phyloP scores from a whole-genome alignment of 768 basidiomycete genomes.

The Tulasnella sp. region DNA sequence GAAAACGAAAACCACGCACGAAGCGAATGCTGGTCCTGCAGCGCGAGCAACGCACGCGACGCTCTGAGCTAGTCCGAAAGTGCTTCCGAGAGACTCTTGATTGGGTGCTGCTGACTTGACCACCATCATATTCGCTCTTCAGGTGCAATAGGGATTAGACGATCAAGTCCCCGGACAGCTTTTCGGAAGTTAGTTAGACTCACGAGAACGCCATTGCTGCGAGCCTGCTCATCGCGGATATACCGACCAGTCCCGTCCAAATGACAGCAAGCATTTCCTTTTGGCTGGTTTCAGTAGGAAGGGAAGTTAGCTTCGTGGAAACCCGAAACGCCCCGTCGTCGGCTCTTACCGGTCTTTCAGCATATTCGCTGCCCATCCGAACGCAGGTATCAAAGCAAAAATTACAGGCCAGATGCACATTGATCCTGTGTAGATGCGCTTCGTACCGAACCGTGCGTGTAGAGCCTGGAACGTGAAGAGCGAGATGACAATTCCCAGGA shows the following conservation, averaged over 20 bases:
- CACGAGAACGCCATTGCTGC: slow-evolving; percentile 13
- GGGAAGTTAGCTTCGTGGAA: neutral
- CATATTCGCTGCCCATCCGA: slow-evolving; percentile 14
- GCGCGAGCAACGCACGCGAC: slow-evolving; percentile 23
- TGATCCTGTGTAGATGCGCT: slow-evolving; percentile 14
- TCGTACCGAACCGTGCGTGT: slow-evolving; percentile 14
- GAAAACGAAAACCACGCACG: slow-evolving; percentile 5
- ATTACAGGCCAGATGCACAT: slow-evolving; percentile 17
- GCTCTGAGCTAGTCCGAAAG: slow-evolving; percentile 27
- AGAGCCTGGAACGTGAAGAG: slow-evolving; percentile 17
- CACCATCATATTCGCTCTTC: slow-evolving; percentile 26
- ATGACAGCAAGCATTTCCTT: neutral
- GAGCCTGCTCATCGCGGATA: neutral
- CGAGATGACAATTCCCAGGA: slow-evolving; percentile 12
- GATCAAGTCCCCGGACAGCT: neutral
- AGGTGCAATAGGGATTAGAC: neutral
- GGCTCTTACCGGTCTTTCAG: neutral
- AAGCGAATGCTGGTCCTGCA: slow-evolving; percentile 22
- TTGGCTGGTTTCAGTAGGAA: neutral
- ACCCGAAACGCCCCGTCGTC: neutral
- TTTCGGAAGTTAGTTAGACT: neutral
- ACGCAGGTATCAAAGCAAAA: slow-evolving; percentile 14
- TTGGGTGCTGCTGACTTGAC: slow-evolving; percentile 24
- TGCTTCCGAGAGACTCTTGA: slow-evolving; percentile 22
- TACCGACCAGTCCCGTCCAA: neutral